Base-by-base conservation (phyloP, 148 eudicot genomes). In the Linanthus parryae region DNA sequence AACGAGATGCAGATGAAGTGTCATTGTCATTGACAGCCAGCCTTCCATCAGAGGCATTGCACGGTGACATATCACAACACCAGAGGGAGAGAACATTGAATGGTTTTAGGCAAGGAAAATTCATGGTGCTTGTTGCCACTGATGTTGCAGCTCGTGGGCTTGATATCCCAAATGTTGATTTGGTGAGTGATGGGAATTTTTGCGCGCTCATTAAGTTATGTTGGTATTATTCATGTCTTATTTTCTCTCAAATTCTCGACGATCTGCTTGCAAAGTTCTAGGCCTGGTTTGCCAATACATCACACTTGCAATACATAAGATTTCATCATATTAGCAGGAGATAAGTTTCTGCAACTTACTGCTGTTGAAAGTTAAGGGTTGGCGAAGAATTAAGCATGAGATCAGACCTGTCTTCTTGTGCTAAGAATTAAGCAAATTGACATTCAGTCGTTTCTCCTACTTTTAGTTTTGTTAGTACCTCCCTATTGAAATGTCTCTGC, bases 121-220 rank as follows among this genome's bases (percentile, higher is more conserved):
- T 92, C 65, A 62, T 90, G 0, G 98, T 82, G 56, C 94, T 92
- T 49, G 98, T 92, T 73, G 98, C 98, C 51, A 92, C 98, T 33
- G 98, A 92, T 62, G 98, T 92, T 66, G 98, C 98, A 45, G 73
- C 98, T 55, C 96, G 96, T 65, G 98, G 98, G 48, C 98, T 92
- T 67, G 98, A 92, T 65, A 92, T 92, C 52, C 98, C 98, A 7
- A 77, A 92, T 60, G 98, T 92, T 58, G 98, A 92, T 56, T 66
- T 92, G 77, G 98, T 92, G 61, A 74, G 94, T 71, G 9, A 23
- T n/a, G 9, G n/a, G 14, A 22, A 20, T 70, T n/a, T 34, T 35
- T 37, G 7, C 24, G 8, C 12, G 17, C 29, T 41, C 48, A 28
- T 27, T 10, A 12, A 14, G 9, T 38, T 5, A 16, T 35, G 11